Base-by-base conservation (phyloP, 306 rosid genomes). In the Trichosanthes cucumerina region DNA sequence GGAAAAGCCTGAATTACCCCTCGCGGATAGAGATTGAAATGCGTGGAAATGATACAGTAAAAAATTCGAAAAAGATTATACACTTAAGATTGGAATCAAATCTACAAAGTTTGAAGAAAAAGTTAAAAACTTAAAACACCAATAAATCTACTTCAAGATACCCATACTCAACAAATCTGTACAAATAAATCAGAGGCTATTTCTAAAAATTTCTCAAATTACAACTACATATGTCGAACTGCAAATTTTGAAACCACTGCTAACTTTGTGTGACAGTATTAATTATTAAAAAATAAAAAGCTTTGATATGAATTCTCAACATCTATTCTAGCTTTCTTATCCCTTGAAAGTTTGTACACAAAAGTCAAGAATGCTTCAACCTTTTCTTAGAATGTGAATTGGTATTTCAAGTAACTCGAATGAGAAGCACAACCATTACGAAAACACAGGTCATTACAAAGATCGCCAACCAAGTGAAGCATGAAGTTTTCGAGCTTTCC, bases 381-480 rank as follows among this genome's bases (percentile, higher is more conserved):
- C 26, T 36, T 0, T 65, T 19, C 47, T 10, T 11, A 11, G 49
- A 38, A 68, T 39, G 31, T 19, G 21, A 5, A 54, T 23, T 50
- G 9, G 31, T 38, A 24, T 9, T 59, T 79, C 36, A 88, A 28
- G 99, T 91, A 16, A 95, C 91, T 41, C 97, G 96, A 82, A 92
- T 92, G 46, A 95, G 83, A 81, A 92, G 97, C 75, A 91, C 95
- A 57, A 95, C 96, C 97, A 95, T 89, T 84, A 92, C 77, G 83
- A 95, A 95, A 26, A 91, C 85, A 44, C 90, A 86, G 0, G 86
- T 81, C 96, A 95, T 95, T 44, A 74, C 84, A 82, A 95, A 92
- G 49, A 95, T 83, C 19, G 83, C 38, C 41, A 92, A 89, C 97
- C 97, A 92, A 0, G 97, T 91, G 82, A 92, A 84, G 88, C 97